A percentile compares a stretch with the other conserved stretches of the same genome.
Conservation (phyloP, 306 rosid species). For the Cercis canadensis region DNA sequence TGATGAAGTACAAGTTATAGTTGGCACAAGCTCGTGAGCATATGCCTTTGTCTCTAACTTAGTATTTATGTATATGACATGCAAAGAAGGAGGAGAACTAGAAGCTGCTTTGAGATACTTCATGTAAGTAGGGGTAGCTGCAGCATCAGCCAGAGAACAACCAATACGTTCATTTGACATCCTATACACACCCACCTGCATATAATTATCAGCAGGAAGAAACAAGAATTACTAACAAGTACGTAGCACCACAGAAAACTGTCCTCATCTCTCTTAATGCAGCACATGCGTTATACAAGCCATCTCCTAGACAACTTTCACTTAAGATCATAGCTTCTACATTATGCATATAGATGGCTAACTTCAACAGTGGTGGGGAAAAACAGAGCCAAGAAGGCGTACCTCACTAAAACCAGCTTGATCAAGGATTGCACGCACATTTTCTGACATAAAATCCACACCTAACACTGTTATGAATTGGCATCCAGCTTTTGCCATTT, state of each 20-base stretch:
- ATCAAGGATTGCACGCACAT: constrained; percentile 97
- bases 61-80: constrained; percentile 91
- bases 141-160: constrained; percentile 98
- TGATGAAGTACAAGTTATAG: constrained; percentile 97
- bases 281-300: constrained; percentile 10
- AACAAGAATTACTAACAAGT: constrained; percentile 24
- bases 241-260: constrained; percentile 21
- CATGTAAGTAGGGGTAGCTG: constrained; percentile 75
- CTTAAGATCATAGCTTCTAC: constrained; percentile 19
- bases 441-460: constrained; percentile 98
- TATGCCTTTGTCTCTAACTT: constrained; percentile 91
- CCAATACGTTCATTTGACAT: constrained; percentile 90
- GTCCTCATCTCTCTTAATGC: constrained; percentile 4
- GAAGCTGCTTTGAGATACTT: constrained; percentile 86
- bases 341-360: neutral
- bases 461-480: constrained; percentile 83
- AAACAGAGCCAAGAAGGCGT: constrained; percentile 12
- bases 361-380: constrained; percentile 1
- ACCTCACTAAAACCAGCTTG: constrained; percentile 93
- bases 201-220: constrained; percentile 33
- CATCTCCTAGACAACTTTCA: constrained; percentile 27
- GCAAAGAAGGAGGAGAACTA: constrained; percentile 72
- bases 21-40: constrained; percentile 97
- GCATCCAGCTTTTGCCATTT: constrained; percentile 93
- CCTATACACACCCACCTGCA: constrained; percentile 90